These are phyloP conservation scores for Taphrina flavorubra DNA, from an alignment of 1,139 yeast species.

Conservation along the genomic window DNA sequence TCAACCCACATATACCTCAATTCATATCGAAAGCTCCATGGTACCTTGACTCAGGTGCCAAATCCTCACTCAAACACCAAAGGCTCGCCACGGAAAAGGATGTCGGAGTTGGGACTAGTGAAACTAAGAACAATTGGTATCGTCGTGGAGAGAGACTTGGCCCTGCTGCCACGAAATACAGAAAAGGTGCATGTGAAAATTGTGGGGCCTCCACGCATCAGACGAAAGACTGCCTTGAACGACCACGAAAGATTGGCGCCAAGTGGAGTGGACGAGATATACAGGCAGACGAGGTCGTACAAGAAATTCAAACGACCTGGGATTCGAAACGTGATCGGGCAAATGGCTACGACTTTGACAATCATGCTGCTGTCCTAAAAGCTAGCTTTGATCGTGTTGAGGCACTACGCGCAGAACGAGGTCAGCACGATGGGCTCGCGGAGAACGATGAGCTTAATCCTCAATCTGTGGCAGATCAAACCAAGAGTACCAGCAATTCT, in stretches of 20 bases:
- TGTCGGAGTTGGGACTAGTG: slow-evolving; percentile 37
- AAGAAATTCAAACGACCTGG: slow-evolving; percentile 54
- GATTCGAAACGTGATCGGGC: slow-evolving; percentile 78
- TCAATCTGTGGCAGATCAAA: slow-evolving; percentile 46
- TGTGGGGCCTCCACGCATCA: slow-evolving; percentile 61
- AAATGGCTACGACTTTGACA: slow-evolving; percentile 71
- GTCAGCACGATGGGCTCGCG: slow-evolving; percentile 46
- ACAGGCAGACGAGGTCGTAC: slow-evolving; percentile 49
- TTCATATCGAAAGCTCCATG: slow-evolving; percentile 62
- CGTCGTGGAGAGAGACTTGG: slow-evolving; percentile 49
- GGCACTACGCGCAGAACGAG: slow-evolving; percentile 47
- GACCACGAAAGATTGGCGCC: slow-evolving; percentile 57
- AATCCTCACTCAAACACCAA: slow-evolving; percentile 61
- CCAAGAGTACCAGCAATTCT: slow-evolving; percentile 33
- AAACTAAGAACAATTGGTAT: slow-evolving; percentile 50
- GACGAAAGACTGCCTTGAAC: slow-evolving; percentile 59
- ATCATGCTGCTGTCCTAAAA: slow-evolving; percentile 61
- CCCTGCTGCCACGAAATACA: slow-evolving; percentile 51
- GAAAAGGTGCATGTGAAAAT: slow-evolving; percentile 59
- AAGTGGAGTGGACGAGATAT: slow-evolving; percentile 51
- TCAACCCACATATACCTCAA: slow-evolving; percentile 52
- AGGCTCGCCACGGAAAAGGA: slow-evolving; percentile 51
- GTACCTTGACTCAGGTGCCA: slow-evolving; percentile 53
- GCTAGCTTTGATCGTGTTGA: slow-evolving; percentile 56
- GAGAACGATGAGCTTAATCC: slow-evolving; percentile 43